Conservation (phyloP, 2,329 filamentous ascomycete species). For the Colletotrichum gigasporum region DNA sequence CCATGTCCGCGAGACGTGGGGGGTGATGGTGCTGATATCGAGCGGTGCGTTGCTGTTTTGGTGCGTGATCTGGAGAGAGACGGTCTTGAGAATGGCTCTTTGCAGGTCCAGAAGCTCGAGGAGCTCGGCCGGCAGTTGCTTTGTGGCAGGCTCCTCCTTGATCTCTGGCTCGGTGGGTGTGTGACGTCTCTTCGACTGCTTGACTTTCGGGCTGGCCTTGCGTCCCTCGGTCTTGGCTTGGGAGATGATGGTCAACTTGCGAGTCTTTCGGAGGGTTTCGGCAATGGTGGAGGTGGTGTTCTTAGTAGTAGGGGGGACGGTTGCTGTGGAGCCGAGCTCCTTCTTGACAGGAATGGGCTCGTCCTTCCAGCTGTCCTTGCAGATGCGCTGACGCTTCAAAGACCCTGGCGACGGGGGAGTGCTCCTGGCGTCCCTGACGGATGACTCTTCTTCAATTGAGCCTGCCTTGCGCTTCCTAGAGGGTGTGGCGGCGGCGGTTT, state of each 20-base stretch:
- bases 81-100: slow-evolving; percentile 72
- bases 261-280: slow-evolving; percentile 36
- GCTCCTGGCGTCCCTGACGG: background rate
- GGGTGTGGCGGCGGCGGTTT: background rate
- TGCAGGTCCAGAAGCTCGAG: slow-evolving; percentile 72
- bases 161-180: slow-evolving; percentile 15
- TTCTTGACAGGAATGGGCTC: slow-evolving; percentile 28
- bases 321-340: slow-evolving; percentile 1
- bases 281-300: background rate
- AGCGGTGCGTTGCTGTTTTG: slow-evolving; percentile 70
- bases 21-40: slow-evolving; percentile 69
- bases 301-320: slow-evolving; percentile 4
- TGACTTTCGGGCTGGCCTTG: slow-evolving; percentile 30
- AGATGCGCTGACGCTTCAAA: slow-evolving; percentile 30
- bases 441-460: slow-evolving; percentile 13
- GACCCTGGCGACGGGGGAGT: background rate
- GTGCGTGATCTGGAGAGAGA: slow-evolving; percentile 76
- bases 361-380: slow-evolving; percentile 18
- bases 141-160: slow-evolving; percentile 41
- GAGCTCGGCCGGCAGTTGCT: slow-evolving; percentile 59
- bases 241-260: slow-evolving; percentile 39
- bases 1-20: slow-evolving; percentile 74
- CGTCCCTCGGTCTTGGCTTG: slow-evolving; percentile 41
- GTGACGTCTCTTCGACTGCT: slow-evolving; percentile 28
- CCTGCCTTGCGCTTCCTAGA: slow-evolving; percentile 30